Percentiles rank a stretch among this genome's conserved stretches.
phyloP scores from a whole-genome alignment of 441 rosid species.

The Gossypium gossypioides region DNA sequence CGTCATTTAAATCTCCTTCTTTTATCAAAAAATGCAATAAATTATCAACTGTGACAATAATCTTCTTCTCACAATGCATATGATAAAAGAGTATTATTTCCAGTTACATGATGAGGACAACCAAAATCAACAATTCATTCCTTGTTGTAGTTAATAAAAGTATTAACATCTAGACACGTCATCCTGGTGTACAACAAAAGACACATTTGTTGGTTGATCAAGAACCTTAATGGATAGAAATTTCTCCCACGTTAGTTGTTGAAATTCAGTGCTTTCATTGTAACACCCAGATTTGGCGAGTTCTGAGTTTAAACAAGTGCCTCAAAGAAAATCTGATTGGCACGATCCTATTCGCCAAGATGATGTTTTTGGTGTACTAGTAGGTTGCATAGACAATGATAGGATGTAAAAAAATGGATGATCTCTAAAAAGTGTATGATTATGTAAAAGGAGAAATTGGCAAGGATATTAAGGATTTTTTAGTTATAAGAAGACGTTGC shows the following conservation, averaged over 20 bases:
- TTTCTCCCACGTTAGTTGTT: not conserved
- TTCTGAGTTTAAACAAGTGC: no score
- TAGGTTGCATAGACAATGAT: no score
- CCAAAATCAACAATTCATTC: not conserved
- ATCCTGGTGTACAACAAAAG: not conserved
- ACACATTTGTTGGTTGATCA: not conserved
- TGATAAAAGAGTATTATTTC: not conserved
- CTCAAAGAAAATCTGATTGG: no score
- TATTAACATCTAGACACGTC: no score
- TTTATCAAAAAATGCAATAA: not conserved
- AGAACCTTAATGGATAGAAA: not conserved
- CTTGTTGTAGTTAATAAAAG: not conserved
- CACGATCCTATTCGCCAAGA: no score
- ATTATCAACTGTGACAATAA: not conserved
- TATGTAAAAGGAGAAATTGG: no score
- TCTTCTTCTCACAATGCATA: not conserved
- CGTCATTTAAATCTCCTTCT: not conserved
- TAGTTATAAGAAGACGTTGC: no score
- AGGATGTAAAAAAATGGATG: no score
- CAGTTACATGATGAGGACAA: not conserved
- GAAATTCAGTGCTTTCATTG: not conserved
- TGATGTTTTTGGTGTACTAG: no score
- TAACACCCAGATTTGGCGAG: no score
- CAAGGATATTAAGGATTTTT: no score
- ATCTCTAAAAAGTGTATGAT: no score